Percentiles rank a stretch among this genome's conserved stretches.
These are phyloP conservation scores for Lantana camara DNA, from an alignment of 257 asterid genomes.

Conservation along the genomic window DNA sequence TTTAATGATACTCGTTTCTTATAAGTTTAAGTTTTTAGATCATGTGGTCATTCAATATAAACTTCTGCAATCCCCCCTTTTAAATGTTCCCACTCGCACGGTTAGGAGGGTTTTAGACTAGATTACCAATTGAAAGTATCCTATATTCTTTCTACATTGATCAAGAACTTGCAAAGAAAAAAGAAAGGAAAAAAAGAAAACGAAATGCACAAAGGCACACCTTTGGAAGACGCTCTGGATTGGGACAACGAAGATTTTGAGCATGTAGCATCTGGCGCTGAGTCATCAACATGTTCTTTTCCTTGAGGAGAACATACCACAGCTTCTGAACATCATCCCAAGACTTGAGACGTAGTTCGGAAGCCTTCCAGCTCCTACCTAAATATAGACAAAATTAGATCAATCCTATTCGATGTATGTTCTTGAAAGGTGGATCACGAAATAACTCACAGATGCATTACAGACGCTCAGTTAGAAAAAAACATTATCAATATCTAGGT, in stretches of 20 bases:
- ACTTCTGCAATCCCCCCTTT: too few relatives aligned
- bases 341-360: slow-evolving; percentile 92
- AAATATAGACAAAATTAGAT: slow-evolving; percentile 19
- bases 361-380: slow-evolving; percentile 98
- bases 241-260: slow-evolving; percentile 72
- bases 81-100: too few relatives aligned
- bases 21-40: too few relatives aligned
- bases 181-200: background rate
- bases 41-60: too few relatives aligned
- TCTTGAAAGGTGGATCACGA: background rate
- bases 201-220: slow-evolving; percentile 32
- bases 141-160: too few relatives aligned
- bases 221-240: slow-evolving; percentile 93
- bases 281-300: slow-evolving; percentile 91
- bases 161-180: background rate
- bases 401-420: background rate
- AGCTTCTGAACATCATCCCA: slow-evolving; percentile 98
- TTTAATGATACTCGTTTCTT: too few relatives aligned
- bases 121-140: too few relatives aligned
- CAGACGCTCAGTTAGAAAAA: too few relatives aligned
- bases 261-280: slow-evolving; percentile 94
- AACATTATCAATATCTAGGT: too few relatives aligned
- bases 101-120: too few relatives aligned
- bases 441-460: background rate
- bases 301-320: slow-evolving; percentile 88